Conservation (phyloP, 1,284 basidiomycete genomes). For the Cutaneotrichosporon cutaneum region DNA sequence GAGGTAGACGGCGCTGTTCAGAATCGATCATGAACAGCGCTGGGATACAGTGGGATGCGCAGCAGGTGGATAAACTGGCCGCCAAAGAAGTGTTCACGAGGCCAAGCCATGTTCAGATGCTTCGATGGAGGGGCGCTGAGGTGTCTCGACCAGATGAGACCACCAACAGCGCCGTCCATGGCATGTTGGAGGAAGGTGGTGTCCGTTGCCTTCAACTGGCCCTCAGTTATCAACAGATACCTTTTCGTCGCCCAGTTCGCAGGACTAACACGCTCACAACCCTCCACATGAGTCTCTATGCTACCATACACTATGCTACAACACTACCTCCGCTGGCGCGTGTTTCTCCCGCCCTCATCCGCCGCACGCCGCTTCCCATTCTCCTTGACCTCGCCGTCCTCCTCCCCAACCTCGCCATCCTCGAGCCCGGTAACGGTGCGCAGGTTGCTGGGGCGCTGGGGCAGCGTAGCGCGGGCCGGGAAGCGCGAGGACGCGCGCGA, state of each 20-base stretch:
- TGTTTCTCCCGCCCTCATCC: slow-evolving; percentile 2
- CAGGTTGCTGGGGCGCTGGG: slow-evolving; percentile 13
- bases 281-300: background rate
- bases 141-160: no score
- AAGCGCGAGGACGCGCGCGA: background rate
- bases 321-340: slow-evolving; percentile 6
- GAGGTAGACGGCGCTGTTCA: no score
- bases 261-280: background rate
- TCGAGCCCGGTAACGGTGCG: slow-evolving; percentile 5
- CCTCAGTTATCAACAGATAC: no score
- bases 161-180: no score
- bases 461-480: slow-evolving; percentile 4
- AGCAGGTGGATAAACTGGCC: background rate
- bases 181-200: no score
- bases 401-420: slow-evolving; percentile 19
- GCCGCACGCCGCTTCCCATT: slow-evolving; percentile 14
- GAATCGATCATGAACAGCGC: background rate
- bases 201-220: no score
- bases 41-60: background rate
- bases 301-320: slow-evolving; percentile 1
- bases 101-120: background rate
- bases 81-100: background rate
- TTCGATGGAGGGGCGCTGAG: no score
- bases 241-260: background rate
- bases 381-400: slow-evolving; percentile 21